Evolutionary conservation across 176 grass and related monocot genomes (phyloP).

Genomic region (Phoenix roebelenii): DNA sequence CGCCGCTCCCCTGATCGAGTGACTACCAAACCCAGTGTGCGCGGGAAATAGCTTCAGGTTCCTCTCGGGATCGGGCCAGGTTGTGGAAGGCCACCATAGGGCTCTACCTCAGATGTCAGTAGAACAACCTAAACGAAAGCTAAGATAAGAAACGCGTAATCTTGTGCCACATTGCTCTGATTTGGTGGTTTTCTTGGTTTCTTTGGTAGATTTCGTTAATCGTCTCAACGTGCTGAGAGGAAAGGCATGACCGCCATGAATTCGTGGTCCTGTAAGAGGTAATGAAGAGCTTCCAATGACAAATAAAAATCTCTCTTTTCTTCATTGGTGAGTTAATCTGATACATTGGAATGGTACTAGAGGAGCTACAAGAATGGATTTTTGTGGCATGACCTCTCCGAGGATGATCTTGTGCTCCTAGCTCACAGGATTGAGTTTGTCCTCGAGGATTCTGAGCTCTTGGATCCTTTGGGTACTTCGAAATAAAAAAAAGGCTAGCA

Average conservation of each 20-base stretch:
- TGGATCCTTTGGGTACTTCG: constrained; percentile 46
- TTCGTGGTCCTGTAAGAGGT: constrained; percentile 98
- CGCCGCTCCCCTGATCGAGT: no score
- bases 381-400: constrained; percentile 79
- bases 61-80: no score
- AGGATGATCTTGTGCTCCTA: constrained; percentile 71
- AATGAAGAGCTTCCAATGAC: background rate
- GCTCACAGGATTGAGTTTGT: constrained; percentile 83
- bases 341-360: constrained; percentile 8
- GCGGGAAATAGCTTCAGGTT: no score
- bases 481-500: no score
- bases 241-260: constrained; percentile 75
- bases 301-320: background rate
- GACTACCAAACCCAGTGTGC: constrained; percentile 35
- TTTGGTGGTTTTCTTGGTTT: background rate
- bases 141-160: background rate
- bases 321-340: background rate
- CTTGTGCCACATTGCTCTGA: background rate
- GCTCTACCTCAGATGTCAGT: constrained; percentile 66
- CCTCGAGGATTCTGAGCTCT: constrained; percentile 78
- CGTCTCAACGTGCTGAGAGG: constrained; percentile 71
- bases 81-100: constrained; percentile 38
- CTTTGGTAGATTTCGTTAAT: constrained; percentile 50
- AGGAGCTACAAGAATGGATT: constrained; percentile 97
- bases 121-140: background rate